Percentiles rank a stretch among this genome's conserved stretches.
These are phyloP conservation scores for Aspergillus hancockii DNA, from an alignment of 495 filamentous ascomycete genomes.

Conservation along the genomic window DNA sequence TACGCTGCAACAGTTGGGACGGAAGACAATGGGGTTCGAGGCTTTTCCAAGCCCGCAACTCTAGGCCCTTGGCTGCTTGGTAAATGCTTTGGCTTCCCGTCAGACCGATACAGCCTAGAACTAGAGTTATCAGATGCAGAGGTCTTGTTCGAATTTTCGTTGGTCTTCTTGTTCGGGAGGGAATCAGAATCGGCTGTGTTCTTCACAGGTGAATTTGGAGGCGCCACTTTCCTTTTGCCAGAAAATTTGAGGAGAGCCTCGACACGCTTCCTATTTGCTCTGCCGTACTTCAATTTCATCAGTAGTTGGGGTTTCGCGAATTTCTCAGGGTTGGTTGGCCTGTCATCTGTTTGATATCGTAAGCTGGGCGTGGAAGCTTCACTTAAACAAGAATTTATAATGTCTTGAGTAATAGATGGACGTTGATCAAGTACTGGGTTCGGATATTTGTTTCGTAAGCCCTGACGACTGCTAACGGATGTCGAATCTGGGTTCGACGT, in stretches of 20 bases:
- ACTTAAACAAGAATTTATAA: background rate
- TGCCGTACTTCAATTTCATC: conserved; percentile 44
- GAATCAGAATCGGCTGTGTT: conserved; percentile 28
- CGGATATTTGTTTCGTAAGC: conserved; percentile 10
- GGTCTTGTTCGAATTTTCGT: conserved; percentile 9
- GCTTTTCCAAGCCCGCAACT: conserved; percentile 24
- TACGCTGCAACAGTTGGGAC: conserved; percentile 12
- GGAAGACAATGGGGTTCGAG: conserved; percentile 23
- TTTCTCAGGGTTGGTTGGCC: background rate
- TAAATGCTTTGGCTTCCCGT: conserved; percentile 23
- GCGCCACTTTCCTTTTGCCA: conserved; percentile 38
- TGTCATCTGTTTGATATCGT: background rate
- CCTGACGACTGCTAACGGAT: conserved; percentile 8
- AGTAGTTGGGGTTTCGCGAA: conserved; percentile 24
- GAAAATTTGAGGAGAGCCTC: conserved; percentile 47
- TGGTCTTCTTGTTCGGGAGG: conserved; percentile 17
- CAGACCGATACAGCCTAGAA: conserved; percentile 16
- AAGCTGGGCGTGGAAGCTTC: conserved; percentile 5
- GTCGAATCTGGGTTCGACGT: conserved; percentile 14
- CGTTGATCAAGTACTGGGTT: conserved; percentile 9
- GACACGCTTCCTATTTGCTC: conserved; percentile 42
- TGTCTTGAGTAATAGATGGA: conserved; percentile 1
- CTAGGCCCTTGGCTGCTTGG: conserved; percentile 21
- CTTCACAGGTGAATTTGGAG: conserved; percentile 29
- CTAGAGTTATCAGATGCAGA: conserved; percentile 11